phyloP scores from a whole-genome alignment of 2,329 filamentous ascomycete species.

The Trichoderma simmonsii region DNA sequence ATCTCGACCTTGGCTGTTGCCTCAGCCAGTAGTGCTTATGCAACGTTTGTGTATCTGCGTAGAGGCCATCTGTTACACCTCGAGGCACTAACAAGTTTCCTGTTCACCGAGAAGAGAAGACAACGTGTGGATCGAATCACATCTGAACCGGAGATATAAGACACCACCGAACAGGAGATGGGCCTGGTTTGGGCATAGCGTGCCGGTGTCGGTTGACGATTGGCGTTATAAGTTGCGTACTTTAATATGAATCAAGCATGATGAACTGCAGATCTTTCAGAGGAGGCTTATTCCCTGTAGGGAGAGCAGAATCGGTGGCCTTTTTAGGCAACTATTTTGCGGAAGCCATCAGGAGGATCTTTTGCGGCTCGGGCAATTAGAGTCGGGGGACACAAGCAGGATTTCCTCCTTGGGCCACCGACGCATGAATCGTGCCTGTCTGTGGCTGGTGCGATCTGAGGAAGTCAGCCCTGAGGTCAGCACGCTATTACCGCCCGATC shows the following conservation, averaged over 20 bases:
- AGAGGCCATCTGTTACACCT: slow-evolving; percentile 16
- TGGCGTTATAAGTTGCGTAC: not conserved
- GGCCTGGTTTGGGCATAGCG: not conserved
- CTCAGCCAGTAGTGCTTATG: slow-evolving; percentile 4
- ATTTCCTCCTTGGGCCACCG: slow-evolving; percentile 9
- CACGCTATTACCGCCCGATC: no score
- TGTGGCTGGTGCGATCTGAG: not conserved
- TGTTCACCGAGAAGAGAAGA: not conserved
- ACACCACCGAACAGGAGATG: not conserved
- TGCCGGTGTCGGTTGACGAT: not conserved
- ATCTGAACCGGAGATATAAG: not conserved
- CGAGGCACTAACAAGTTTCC: not conserved
- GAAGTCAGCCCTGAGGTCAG: no score
- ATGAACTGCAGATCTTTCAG: not conserved
- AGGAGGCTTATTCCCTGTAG: not conserved
- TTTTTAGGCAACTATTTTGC: not conserved
- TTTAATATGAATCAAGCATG: not conserved
- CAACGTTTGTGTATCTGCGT: slow-evolving; percentile 3
- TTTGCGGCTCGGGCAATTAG: not conserved
- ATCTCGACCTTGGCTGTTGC: slow-evolving; percentile 33
- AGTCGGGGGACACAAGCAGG: not conserved
- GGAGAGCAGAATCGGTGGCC: not conserved
- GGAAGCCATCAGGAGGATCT: not conserved
- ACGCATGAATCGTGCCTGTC: not conserved
- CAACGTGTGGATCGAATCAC: not conserved